Base-by-base conservation (phyloP, 1,284 basidiomycete genomes). In the Fomes fomentarius region DNA sequence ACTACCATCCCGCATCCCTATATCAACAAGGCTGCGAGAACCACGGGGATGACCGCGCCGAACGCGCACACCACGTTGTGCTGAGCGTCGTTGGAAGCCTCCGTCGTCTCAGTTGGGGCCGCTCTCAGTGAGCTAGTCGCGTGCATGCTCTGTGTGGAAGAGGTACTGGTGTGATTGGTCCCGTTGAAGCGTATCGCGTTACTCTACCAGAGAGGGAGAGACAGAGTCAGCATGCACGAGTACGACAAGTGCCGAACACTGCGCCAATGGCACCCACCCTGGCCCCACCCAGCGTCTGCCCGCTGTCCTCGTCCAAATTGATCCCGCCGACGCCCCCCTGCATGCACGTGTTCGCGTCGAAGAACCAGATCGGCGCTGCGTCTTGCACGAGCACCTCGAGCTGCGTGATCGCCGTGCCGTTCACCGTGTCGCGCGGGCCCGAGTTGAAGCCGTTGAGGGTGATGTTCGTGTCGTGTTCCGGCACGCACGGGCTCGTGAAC, bases 391-490 rank as follows among this genome's bases (percentile, higher is more conserved):
- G 70, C 26, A 84, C 74, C 19, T 67, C 47, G 33, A 78, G 72
- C 52, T 73, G 74, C 26, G 80, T 78, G 58, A 77, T 65, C 15
- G 76, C 70, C 8, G 76, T 75, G 35, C 74, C 76, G 63, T 84
- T 82, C 38, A 67, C 72, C 1, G 80, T 75, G 59, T 77, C 60
- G 47, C 81, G 79, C 64, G 80, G 74, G 50, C 70, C 71, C 17
- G 81, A 82, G 71, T 84, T 68, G 68, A 87, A 85, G 12, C 83
- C 82, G 61, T 85, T 84, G 62, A 83, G 69, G 26, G 78, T 74
- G 43, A 48, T 43, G 66, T 84, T 73, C 25, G 75, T 71, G 15
- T 73, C 65, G 63, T 81, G 76, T 1, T 73, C 74, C 25, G 75
- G 75, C 34, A 78, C 67, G 61, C 84, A 87, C 8, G 83, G 84